Evolutionary conservation across 148 eudicot genomes (phyloP), one percentile per base, ranked within the genome.

Genomic region (Mesembryanthemum crystallinum): DNA sequence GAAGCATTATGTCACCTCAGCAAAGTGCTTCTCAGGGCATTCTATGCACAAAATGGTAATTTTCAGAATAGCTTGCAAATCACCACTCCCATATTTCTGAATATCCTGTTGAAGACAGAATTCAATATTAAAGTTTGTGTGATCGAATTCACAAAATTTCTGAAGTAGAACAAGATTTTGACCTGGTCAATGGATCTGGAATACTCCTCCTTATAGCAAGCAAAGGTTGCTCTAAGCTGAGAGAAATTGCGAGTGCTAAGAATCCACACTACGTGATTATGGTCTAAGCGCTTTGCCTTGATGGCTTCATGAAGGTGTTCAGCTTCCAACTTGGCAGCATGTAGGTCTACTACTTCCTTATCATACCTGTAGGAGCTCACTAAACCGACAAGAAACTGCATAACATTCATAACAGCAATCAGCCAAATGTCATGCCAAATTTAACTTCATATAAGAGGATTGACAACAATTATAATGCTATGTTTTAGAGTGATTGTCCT

Each of bases 361-460:
- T 91, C 92, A 69, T 82, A 82, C 82, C 94, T 86, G 73, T 86
- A 93, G 73, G 98, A 89, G 73, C 93, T 89, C 73, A 88, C 98
- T 35, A 93, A 76, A 27, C 87, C 83, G 52, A 91, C 84, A 37
- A 93, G 87, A 75, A 91, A 73, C 98, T 91, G 86, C 78, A 64
- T 32, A 69, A 71, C 43, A 61, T 23, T 45, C 39, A 35, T 52
- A 55, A 67, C 28, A 69, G 3, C 21, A 21, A 54, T 54, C 21
- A 54, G 58, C 5, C 10, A 54, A 3, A 54, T 54, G 58, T 54
- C 58, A 54, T 21, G 13, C 21, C 58, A 18, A 1, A 17, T 54
- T 7, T 18, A n/a, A 33, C 32, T 43, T n/a, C 55, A 25, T 32
- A 3, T 12, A 11, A 24, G 30, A 58, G 23, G 12, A n/a, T 27